A percentile compares a stretch with the other conserved stretches of the same genome.
phyloP scores from a whole-genome alignment of 1,284 basidiomycete genomes.

The Pseudozyma hubeiensis region DNA sequence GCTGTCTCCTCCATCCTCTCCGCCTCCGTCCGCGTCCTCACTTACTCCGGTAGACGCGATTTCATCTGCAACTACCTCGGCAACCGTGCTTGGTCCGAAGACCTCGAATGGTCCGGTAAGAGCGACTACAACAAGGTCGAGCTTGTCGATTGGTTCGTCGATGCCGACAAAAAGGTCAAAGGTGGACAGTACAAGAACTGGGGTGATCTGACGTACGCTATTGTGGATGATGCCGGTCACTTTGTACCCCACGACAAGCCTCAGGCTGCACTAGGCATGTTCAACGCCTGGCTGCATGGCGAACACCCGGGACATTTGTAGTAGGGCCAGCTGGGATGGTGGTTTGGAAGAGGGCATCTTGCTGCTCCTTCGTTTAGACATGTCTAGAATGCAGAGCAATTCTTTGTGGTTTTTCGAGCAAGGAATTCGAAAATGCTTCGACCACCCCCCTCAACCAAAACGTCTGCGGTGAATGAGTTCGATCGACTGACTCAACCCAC shows the following conservation, averaged over 20 bases:
- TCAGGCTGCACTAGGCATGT: conserved; percentile 51
- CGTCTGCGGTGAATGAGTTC: too few species aligned
- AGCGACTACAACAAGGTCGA: conserved; percentile 48
- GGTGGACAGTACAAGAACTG: conserved; percentile 54
- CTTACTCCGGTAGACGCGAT: conserved; percentile 59
- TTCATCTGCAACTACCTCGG: conserved; percentile 67
- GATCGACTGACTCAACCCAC: too few species aligned
- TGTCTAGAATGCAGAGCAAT: too few species aligned
- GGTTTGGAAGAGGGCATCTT: too few species aligned
- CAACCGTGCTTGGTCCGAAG: conserved; percentile 57
- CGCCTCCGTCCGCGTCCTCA: conserved; percentile 55
- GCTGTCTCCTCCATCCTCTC: conserved; percentile 56
- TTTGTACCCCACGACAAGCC: conserved; percentile 67
- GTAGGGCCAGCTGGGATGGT: neutral
- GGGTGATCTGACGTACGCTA: conserved; percentile 57
- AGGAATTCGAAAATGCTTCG: too few species aligned
- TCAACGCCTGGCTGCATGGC: conserved; percentile 61
- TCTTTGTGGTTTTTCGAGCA: too few species aligned
- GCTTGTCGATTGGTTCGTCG: conserved; percentile 53
- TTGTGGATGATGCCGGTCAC: conserved; percentile 61
- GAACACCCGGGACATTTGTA: conserved; percentile 24
- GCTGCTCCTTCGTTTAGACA: too few species aligned
- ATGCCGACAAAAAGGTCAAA: conserved; percentile 4
- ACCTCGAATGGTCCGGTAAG: conserved; percentile 55
- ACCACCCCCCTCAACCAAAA: too few species aligned